These are phyloP conservation scores for Sphenostylis stenocarpa DNA, from an alignment of 306 rosid genomes.

Conservation along the genomic window DNA sequence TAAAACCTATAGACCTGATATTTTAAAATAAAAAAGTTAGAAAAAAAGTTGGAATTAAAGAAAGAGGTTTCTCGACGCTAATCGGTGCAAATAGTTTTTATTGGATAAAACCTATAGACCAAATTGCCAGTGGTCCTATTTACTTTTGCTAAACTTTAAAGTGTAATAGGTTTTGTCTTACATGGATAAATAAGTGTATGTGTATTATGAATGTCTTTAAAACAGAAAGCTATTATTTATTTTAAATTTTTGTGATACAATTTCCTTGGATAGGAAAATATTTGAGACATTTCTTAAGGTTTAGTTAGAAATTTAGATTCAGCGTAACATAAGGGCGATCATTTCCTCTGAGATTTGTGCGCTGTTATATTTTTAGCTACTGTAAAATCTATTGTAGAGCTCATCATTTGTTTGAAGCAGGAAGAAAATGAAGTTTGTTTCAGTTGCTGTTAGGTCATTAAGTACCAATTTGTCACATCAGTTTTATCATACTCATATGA, in stretches of 20 bases:
- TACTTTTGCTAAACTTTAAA: not conserved
- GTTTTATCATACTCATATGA: conserved; percentile 19
- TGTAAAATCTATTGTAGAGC: not conserved
- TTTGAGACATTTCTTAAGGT: not conserved
- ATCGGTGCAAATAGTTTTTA: no score
- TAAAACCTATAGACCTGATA: no score
- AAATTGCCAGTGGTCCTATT: not conserved
- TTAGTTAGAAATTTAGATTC: not conserved
- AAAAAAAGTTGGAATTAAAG: no score
- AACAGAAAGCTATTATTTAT: not conserved
- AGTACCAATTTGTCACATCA: conserved; percentile 13
- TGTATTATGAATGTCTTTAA: not conserved
- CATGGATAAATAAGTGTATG: not conserved
- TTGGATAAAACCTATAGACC: no score
- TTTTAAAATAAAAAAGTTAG: no score
- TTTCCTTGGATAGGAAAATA: not conserved
- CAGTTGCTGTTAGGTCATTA: conserved; percentile 40
- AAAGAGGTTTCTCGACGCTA: no score
- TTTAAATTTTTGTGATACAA: not conserved
- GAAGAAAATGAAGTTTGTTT: conserved; percentile 36
- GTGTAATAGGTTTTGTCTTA: not conserved
- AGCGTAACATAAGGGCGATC: not conserved
- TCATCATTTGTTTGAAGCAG: conserved; percentile 22
- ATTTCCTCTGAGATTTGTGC: not conserved
- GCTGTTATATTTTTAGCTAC: not conserved